A percentile compares a stretch with the other conserved stretches of the same genome.
phyloP scores from a whole-genome alignment of 2,329 filamentous ascomycete species.

The Calonectria henricotiae region DNA sequence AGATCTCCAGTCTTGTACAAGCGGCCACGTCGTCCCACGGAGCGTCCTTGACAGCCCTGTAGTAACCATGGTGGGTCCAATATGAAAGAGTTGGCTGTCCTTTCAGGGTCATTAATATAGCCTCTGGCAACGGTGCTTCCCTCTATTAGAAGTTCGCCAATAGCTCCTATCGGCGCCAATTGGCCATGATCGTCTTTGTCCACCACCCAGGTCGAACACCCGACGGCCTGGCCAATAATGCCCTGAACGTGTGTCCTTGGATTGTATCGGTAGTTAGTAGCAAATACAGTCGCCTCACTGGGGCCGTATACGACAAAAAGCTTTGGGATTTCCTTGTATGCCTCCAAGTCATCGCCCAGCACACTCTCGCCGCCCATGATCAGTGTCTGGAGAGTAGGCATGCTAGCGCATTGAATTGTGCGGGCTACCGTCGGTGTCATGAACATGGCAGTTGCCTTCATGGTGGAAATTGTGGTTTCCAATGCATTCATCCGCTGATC shows the following conservation, averaged over 20 bases:
- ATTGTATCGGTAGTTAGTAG: background rate
- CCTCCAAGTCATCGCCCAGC: background rate
- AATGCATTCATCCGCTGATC: slow-evolving; percentile 15
- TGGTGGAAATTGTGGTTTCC: background rate
- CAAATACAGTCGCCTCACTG: slow-evolving; percentile 26
- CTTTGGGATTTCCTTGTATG: slow-evolving; percentile 36
- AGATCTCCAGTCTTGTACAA: slow-evolving; percentile 67
- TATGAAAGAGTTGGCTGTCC: slow-evolving; percentile 9
- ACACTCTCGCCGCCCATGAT: background rate
- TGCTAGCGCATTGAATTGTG: background rate
- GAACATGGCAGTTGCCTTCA: background rate
- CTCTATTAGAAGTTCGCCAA: slow-evolving; percentile 32
- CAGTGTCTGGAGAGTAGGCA: background rate
- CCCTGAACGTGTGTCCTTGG: background rate
- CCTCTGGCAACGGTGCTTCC: slow-evolving; percentile 18
- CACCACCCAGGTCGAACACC: slow-evolving; percentile 30
- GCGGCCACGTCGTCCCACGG: slow-evolving; percentile 37
- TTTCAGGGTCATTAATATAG: slow-evolving; percentile 10
- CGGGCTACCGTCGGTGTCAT: background rate
- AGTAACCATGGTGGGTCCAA: slow-evolving; percentile 21
- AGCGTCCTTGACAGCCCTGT: background rate
- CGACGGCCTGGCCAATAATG: slow-evolving; percentile 24
- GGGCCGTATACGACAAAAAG: slow-evolving; percentile 45
- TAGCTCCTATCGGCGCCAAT: slow-evolving; percentile 12
- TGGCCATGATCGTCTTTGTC: slow-evolving; percentile 18